Percentiles rank a stretch among this genome's conserved stretches.
Conservation (phyloP, 805 yeast genomes). For the Suhomyces prunicola region DNA sequence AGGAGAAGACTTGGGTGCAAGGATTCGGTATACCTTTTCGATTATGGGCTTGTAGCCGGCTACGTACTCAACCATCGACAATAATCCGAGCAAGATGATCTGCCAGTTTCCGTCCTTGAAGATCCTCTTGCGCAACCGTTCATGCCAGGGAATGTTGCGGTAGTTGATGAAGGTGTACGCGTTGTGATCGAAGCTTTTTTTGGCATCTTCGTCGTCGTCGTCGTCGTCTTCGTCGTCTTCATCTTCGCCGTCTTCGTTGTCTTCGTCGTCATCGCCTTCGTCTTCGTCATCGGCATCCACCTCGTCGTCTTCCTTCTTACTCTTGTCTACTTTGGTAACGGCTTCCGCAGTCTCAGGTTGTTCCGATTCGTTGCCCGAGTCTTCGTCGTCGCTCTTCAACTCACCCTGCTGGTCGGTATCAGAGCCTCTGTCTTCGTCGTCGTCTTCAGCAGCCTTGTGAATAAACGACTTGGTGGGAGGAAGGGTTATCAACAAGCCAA, state of each 20-base stretch:
- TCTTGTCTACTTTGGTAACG: conserved; percentile 1
- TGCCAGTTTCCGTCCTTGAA: conserved; percentile 89
- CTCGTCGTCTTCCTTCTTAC: conserved; percentile 13
- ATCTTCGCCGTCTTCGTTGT: conserved; percentile 7
- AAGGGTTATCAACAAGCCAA: conserved; percentile 30
- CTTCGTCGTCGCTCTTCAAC: conserved; percentile 22
- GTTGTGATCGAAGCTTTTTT: conserved; percentile 29
- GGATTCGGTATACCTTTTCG: conserved; percentile 44
- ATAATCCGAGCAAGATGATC: conserved; percentile 67
- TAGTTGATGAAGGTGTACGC: conserved; percentile 52
- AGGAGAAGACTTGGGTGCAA: conserved; percentile 55
- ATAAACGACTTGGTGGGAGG: conserved; percentile 28
- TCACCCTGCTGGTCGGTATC: conserved; percentile 20
- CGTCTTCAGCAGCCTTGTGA: conserved; percentile 23
- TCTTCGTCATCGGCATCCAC: conserved; percentile 14
- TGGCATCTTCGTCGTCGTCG: conserved; percentile 21
- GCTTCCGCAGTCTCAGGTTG: conserved; percentile 11
- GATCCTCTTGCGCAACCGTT: conserved; percentile 65
- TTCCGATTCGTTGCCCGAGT: conserved; percentile 14
- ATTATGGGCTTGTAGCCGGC: conserved; percentile 53
- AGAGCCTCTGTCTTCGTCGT: conserved; percentile 11
- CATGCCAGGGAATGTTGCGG: conserved; percentile 71
- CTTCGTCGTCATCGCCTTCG: conserved; percentile 17
- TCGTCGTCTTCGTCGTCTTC: conserved; percentile 17
- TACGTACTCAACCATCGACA: conserved; percentile 57